phyloP scores from a whole-genome alignment of 176 grass and related monocot genomes.

The Areca catechu region DNA sequence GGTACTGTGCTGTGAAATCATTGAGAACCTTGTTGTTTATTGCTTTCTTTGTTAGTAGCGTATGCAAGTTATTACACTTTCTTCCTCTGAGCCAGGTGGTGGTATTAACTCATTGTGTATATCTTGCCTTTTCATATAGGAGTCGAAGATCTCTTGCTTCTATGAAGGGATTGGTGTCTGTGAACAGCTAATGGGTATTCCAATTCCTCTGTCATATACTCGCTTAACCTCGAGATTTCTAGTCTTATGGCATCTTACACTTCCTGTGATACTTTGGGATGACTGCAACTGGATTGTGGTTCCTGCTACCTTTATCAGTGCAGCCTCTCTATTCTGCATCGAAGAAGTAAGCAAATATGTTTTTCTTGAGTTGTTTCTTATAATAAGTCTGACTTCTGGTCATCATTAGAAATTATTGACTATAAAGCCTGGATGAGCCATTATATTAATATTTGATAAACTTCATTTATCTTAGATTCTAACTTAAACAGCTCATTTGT shows the following conservation, averaged over 20 bases:
- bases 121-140: slow-evolving; percentile 37
- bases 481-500: no score
- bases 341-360: slow-evolving; percentile 70
- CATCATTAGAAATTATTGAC: no score
- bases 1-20: no score
- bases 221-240: slow-evolving; percentile 88
- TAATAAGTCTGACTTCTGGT: no score
- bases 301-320: slow-evolving; percentile 92
- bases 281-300: slow-evolving; percentile 95
- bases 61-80: no score
- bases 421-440: no score
- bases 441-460: no score
- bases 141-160: slow-evolving; percentile 73
- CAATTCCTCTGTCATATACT: slow-evolving; percentile 83
- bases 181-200: slow-evolving; percentile 72
- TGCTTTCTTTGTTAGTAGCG: no score
- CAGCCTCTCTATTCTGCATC: slow-evolving; percentile 89
- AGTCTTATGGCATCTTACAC: slow-evolving; percentile 89
- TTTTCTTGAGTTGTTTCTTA: not conserved
- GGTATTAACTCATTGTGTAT: slow-evolving; percentile 21
- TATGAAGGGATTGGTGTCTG: slow-evolving; percentile 78
- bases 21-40: no score
- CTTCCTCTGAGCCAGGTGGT: no score
- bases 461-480: no score
- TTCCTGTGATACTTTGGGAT: slow-evolving; percentile 86